Conservation (phyloP, 2,329 filamentous ascomycete species). For the Microsporum ferrugineum region DNA sequence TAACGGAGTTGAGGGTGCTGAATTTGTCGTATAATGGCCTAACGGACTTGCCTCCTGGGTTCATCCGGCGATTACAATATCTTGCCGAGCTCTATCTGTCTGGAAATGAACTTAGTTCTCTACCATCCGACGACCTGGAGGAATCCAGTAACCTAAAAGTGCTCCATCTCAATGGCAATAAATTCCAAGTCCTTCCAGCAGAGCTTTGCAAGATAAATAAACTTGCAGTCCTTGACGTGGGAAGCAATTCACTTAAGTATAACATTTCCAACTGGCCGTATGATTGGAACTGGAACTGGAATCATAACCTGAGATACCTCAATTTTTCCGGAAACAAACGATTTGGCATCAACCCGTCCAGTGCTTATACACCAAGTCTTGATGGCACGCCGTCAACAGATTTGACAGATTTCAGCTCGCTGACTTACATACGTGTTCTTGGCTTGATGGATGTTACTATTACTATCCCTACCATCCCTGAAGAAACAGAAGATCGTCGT, state of each 20-base stretch:
- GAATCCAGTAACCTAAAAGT: conserved; percentile 78
- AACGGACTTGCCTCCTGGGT: conserved; percentile 79
- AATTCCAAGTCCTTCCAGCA: conserved; percentile 90
- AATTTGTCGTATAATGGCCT: conserved; percentile 94
- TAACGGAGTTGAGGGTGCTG: conserved; percentile 73
- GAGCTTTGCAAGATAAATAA: conserved; percentile 92
- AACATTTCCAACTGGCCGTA: conserved; percentile 99
- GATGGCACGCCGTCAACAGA: conserved; percentile 48
- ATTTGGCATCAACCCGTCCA: conserved; percentile 69
- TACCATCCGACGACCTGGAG: conserved; percentile 89
- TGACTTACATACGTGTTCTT: conserved; percentile 72
- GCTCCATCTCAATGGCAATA: conserved; percentile 92
- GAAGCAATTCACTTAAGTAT: conserved; percentile 92
- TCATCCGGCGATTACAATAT: conserved; percentile 79
- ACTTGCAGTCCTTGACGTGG: conserved; percentile 82
- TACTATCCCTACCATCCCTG: conserved; percentile 82
- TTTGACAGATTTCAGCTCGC: conserved; percentile 79
- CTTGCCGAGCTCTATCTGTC: conserved; percentile 88
- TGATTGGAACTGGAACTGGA: conserved; percentile 99
- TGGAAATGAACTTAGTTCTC: conserved; percentile 80
- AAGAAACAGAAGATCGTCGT: conserved; percentile 88
- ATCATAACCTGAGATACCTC: conserved; percentile 84
- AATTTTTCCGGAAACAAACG: conserved; percentile 96
- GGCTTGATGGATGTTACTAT: conserved; percentile 97
- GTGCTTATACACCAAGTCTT: conserved; percentile 41